Percentiles rank a stretch among this genome's conserved stretches.
These are phyloP conservation scores for Monosporascus sp. DNA, from an alignment of 2,329 filamentous ascomycete genomes.

Conservation along the genomic window DNA sequence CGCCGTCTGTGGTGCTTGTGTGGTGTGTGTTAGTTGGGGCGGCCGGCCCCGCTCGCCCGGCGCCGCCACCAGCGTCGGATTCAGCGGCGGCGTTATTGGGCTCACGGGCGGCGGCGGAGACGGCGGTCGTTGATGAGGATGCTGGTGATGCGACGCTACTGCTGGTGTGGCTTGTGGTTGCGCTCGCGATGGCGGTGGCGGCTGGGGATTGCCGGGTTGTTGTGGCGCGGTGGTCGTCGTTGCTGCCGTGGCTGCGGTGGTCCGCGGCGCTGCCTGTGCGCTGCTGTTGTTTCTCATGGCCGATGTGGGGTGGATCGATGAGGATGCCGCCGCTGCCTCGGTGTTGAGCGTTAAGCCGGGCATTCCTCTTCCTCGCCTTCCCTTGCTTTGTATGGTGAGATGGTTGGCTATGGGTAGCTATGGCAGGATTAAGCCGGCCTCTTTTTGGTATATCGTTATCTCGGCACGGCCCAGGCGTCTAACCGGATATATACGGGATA, in stretches of 20 bases:
- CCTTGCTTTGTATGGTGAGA: too few relatives aligned
- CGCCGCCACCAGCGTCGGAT: constrained; percentile 28
- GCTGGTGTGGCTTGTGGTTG: constrained; percentile 5
- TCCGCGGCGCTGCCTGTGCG: neutral
- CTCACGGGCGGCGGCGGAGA: constrained; percentile 48
- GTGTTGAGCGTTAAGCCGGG: constrained; percentile 26
- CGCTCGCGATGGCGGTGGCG: neutral
- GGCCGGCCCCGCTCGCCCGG: too few relatives aligned
- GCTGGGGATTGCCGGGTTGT: neutral
- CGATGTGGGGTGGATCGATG: constrained; percentile 1
- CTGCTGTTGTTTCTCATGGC: neutral
- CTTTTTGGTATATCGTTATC: too few relatives aligned
- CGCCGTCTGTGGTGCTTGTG: constrained; percentile 10
- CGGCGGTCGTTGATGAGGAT: constrained; percentile 26
- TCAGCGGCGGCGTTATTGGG: constrained; percentile 49
- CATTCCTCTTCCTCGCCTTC: constrained; percentile 9
- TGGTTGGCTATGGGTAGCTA: too few relatives aligned
- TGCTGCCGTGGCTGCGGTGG: neutral
- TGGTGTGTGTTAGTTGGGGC: constrained; percentile 15
- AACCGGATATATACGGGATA: too few relatives aligned
- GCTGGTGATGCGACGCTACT: constrained; percentile 1
- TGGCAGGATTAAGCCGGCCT: too few relatives aligned
- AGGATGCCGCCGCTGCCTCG: constrained; percentile 8
- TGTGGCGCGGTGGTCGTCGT: neutral
- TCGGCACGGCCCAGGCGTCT: too few relatives aligned